phyloP scores from a whole-genome alignment of 331 rosid genomes.

The Arachis monticola region DNA sequence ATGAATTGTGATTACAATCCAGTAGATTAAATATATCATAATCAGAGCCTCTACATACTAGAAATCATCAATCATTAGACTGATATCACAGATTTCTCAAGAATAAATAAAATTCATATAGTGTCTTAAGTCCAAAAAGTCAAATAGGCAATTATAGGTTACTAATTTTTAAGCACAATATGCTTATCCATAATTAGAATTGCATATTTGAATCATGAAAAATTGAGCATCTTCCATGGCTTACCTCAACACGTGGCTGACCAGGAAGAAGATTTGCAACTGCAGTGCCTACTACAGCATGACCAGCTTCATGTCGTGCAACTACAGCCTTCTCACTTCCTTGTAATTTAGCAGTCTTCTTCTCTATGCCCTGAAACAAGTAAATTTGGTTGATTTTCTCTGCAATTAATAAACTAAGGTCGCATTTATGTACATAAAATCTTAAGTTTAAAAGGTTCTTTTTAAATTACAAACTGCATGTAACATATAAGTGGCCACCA shows the following conservation, averaged over 20 bases:
- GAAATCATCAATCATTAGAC: neutral
- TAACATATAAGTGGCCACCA: slow-evolving; percentile 6
- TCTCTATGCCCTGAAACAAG: slow-evolving; percentile 89
- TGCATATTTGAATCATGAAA: slow-evolving; percentile 25
- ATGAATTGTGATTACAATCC: slow-evolving; percentile 9
- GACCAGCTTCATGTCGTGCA: slow-evolving; percentile 99
- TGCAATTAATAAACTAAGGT: slow-evolving; percentile 10
- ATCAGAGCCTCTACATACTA: neutral
- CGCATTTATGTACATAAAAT: slow-evolving; percentile 14
- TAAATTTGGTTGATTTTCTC: slow-evolving; percentile 41
- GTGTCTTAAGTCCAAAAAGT: slow-evolving; percentile 25
- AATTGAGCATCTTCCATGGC: slow-evolving; percentile 28
- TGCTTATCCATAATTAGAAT: slow-evolving; percentile 16
- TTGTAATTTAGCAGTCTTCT: slow-evolving; percentile 91
- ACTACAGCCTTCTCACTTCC: slow-evolving; percentile 96
- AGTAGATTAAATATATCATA: slow-evolving; percentile 14
- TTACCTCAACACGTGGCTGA: slow-evolving; percentile 98
- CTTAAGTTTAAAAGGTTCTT: slow-evolving; percentile 7
- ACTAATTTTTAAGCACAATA: slow-evolving; percentile 10
- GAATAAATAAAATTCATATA: slow-evolving; percentile 1
- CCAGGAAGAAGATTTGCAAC: slow-evolving; percentile 92
- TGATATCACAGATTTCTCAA: slow-evolving; percentile 7
- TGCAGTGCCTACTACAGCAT: slow-evolving; percentile 98
- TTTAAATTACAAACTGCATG: neutral
- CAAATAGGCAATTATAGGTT: slow-evolving; percentile 12